Evolutionary conservation across 805 yeast species (phyloP), one percentile per base, ranked within the genome.

Genomic region (Saccharomyces jurei): DNA sequence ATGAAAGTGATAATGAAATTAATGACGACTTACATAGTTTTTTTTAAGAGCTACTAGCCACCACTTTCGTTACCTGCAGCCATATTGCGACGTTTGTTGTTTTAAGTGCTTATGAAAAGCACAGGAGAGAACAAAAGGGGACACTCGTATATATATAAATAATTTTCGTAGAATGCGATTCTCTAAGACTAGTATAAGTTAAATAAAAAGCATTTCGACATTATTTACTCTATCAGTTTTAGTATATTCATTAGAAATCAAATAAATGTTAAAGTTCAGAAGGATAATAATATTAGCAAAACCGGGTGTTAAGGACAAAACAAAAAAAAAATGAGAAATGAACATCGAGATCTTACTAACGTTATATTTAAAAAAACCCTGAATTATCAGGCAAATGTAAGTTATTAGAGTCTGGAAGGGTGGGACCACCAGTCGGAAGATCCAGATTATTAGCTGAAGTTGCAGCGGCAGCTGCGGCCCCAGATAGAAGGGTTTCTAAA

Each of bases 401-500:
- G 44, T 36, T 36, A 36, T 21, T 36, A 36, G 44, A 36, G 44
- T 36, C 44, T 8, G 44, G 44, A 17, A 36, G 44, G 44, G 21
- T 36, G 6, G 44, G 17, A 17, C 25, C 44, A 17, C 44, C 44
- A 3, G 25, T 9, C 25, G 44, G 44, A 22, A 46, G 30, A 4
- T 46, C 28, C 36, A 49, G 3, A 52, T 48, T 46, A 27, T 46
- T 46, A 11, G 44, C 44, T 17, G 44, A 36, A 9, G 44, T 36
- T 36, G 44, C 44, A 17, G 44, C 47, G 8, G 26, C 52, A 48
- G 30, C 49, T 41, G 46, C 49, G 21, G 31, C 46, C 46, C 29
- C 52, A 41, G 41, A 51, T 51, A 21, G 30, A 28, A 51, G 36
- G 32, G 47, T 46, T 49, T 41, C 49, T 56, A 21, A 56, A 50